phyloP scores from a whole-genome alignment of 2,329 filamentous ascomycete species.

The Colletotrichum lini region DNA sequence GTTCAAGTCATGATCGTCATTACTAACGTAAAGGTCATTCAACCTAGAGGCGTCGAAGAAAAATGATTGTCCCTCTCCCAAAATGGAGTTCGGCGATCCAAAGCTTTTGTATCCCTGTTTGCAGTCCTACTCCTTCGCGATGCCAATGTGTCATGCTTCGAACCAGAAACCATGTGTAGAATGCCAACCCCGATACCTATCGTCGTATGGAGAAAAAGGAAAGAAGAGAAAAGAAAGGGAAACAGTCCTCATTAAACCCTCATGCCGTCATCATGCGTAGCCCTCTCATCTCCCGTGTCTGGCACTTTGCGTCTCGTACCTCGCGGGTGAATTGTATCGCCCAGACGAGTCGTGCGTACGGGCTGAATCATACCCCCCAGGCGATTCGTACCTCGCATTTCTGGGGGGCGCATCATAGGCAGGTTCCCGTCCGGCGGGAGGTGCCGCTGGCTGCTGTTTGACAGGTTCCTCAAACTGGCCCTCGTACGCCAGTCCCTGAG shows the following conservation, averaged over 20 bases:
- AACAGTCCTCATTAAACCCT: not conserved
- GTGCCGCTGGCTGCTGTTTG: conserved; percentile 7
- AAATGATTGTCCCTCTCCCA: not conserved
- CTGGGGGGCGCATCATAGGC: conserved; percentile 30
- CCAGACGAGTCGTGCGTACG: conserved; percentile 27
- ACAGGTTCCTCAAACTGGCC: conserved; percentile 21
- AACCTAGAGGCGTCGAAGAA: conserved; percentile 28
- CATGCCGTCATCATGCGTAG: conserved; percentile 13
- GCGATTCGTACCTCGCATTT: conserved; percentile 31
- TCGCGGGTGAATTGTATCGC: conserved; percentile 32
- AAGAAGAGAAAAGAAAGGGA: not conserved
- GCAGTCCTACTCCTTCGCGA: conserved; percentile 30
- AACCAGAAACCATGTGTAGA: conserved; percentile 11
- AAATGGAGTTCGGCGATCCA: conserved; percentile 14
- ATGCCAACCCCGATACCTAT: not conserved
- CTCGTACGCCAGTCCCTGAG: conserved; percentile 26
- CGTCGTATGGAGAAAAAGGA: not conserved
- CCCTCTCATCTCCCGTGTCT: conserved; percentile 22
- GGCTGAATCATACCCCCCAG: conserved; percentile 29
- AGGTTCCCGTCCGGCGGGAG: conserved; percentile 39
- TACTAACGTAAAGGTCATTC: conserved; percentile 29
- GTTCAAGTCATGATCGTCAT: conserved; percentile 32
- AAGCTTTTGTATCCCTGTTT: conserved; percentile 16
- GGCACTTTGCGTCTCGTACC: conserved; percentile 25
- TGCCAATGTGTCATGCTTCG: conserved; percentile 23